These are phyloP conservation scores for Penstemon eatonii DNA, from an alignment of 257 asterid species.

Conservation along the genomic window DNA sequence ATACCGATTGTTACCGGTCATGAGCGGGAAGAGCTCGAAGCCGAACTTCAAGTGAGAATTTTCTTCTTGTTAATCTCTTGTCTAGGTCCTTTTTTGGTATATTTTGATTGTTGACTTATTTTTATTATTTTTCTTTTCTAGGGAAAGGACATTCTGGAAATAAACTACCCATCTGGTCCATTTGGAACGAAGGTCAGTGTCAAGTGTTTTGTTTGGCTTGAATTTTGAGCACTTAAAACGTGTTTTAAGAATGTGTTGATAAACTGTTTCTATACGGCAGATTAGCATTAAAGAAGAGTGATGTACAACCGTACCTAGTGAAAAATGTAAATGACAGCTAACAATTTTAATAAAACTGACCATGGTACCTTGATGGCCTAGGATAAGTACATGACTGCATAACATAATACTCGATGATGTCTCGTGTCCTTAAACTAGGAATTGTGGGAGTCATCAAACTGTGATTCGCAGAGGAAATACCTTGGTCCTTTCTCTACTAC, in stretches of 20 bases:
- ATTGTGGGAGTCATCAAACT: too few species aligned
- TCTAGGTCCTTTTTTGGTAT: not conserved
- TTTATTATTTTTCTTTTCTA: slow-evolving; percentile 23
- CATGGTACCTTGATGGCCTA: not conserved
- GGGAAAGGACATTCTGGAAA: slow-evolving; percentile 69
- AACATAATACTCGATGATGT: too few species aligned
- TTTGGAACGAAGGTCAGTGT: slow-evolving; percentile 87
- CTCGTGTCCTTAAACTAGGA: too few species aligned
- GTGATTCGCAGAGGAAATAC: too few species aligned
- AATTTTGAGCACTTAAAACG: not conserved
- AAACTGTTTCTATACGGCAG: not conserved
- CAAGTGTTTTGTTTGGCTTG: not conserved
- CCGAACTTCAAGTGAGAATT: slow-evolving; percentile 44
- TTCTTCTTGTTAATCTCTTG: not conserved
- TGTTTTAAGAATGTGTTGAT: not conserved
- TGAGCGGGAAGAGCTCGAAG: slow-evolving; percentile 67
- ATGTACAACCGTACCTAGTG: not conserved
- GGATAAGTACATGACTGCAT: not conserved
- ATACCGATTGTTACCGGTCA: slow-evolving; percentile 70
- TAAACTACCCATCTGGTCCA: slow-evolving; percentile 77
- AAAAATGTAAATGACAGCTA: not conserved
- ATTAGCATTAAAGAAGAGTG: not conserved
- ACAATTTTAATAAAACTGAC: not conserved
- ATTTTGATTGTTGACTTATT: not conserved
- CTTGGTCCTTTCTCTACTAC: too few species aligned